These are phyloP conservation scores for Fusarium liriodendri DNA, from an alignment of 2,329 filamentous ascomycete species.

Conservation along the genomic window DNA sequence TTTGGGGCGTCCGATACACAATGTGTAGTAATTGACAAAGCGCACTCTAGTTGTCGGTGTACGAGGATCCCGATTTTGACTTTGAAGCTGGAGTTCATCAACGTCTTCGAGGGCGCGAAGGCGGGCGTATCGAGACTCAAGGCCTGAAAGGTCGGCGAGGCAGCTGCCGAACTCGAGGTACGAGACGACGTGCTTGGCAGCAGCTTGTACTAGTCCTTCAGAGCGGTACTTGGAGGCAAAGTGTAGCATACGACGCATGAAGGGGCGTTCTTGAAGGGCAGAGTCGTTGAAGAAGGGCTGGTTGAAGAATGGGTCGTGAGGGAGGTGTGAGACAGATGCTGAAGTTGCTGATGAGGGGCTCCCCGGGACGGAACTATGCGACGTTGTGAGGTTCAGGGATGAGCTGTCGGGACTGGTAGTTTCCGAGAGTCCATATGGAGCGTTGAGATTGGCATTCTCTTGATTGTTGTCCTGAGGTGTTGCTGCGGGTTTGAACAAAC, in stretches of 20 bases:
- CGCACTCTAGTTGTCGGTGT: conserved; percentile 66
- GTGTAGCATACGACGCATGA: conserved; percentile 75
- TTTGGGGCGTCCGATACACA: conserved; percentile 80
- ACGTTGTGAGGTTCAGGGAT: conserved; percentile 32
- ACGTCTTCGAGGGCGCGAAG: conserved; percentile 79
- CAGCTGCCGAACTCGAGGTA: conserved; percentile 87
- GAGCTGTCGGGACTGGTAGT: conserved; percentile 26
- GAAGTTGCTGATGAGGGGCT: conserved; percentile 26
- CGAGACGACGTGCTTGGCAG: conserved; percentile 79
- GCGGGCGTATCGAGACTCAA: conserved; percentile 76
- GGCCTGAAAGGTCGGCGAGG: conserved; percentile 78
- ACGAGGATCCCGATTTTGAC: conserved; percentile 22
- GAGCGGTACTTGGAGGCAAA: conserved; percentile 84
- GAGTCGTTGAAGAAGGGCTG: conserved; percentile 81
- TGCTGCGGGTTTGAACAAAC: conserved; percentile 72
- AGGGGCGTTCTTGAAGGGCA: conserved; percentile 74
- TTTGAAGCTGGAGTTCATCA: conserved; percentile 60
- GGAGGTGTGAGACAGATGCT: conserved; percentile 16
- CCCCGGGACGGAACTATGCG: conserved; percentile 30
- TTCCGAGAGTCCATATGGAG: conserved; percentile 9
- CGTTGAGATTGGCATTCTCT: background rate
- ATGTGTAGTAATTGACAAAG: conserved; percentile 92
- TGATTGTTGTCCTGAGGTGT: conserved; percentile 31
- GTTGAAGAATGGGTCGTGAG: conserved; percentile 74
- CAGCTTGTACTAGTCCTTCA: conserved; percentile 76